Percentiles rank a stretch among this genome's conserved stretches.
Conservation (phyloP, 164 flowering plant genomes). For the Macadamia tetraphylla region DNA sequence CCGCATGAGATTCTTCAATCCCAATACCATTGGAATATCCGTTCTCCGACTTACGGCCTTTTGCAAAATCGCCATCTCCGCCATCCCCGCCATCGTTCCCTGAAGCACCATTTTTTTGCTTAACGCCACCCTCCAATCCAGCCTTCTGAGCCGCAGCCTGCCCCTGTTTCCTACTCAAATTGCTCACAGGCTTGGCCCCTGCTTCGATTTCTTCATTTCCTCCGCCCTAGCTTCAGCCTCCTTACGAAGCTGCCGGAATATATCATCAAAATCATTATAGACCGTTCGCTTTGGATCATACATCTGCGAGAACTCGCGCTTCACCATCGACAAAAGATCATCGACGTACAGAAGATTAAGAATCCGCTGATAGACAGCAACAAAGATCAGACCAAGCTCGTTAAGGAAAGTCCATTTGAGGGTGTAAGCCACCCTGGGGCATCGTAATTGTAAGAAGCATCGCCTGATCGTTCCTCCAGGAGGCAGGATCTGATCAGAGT, state of each 20-base stretch:
- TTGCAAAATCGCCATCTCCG: conserved; percentile 45
- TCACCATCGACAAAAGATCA: conserved; percentile 78
- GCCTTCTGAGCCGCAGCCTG: conserved; percentile 27
- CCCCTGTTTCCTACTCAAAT: conserved; percentile 48
- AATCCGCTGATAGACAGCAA: conserved; percentile 82
- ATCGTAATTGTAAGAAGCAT: conserved; percentile 70
- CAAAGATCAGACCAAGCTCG: conserved; percentile 93
- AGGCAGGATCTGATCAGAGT: conserved; percentile 87
- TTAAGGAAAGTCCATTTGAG: conserved; percentile 94
- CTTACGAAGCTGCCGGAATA: conserved; percentile 67
- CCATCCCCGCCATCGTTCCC: conserved; percentile 56
- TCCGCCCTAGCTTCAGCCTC: conserved; percentile 90
- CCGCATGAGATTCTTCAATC: conserved; percentile 18
- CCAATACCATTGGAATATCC: conserved; percentile 46
- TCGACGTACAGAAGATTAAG: conserved; percentile 88
- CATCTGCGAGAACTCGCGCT: conserved; percentile 64
- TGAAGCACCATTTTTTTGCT: conserved; percentile 33
- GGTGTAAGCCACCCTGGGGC: conserved; percentile 73
- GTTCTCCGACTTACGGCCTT: conserved; percentile 42
- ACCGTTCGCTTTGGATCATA: conserved; percentile 69
- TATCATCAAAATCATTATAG: conserved; percentile 80
- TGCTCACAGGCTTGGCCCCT: conserved; percentile 35
- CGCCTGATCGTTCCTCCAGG: conserved; percentile 91
- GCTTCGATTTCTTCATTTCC: conserved; percentile 73
- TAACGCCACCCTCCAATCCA: conserved; percentile 39